Percentiles rank a stretch among this genome's conserved stretches.
phyloP scores from a whole-genome alignment of 2,329 filamentous ascomycete species.

The Coleophoma crateriformis region DNA sequence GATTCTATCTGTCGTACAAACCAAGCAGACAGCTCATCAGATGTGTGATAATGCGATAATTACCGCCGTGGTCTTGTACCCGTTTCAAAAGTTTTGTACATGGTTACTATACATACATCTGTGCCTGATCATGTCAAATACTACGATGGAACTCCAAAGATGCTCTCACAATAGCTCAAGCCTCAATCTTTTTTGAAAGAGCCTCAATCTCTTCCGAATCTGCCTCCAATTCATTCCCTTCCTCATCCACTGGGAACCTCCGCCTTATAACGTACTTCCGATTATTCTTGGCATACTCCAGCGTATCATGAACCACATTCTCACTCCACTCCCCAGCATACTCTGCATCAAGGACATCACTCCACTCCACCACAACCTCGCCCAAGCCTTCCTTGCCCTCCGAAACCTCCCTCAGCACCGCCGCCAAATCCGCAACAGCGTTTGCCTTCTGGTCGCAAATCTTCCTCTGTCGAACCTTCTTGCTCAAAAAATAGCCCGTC shows the following conservation, averaged over 20 bases:
- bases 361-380: slow-evolving; percentile 26
- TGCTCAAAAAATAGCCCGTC: slow-evolving; percentile 8
- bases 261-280: not conserved
- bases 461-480: slow-evolving; percentile 39
- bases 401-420: slow-evolving; percentile 17
- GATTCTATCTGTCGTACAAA: too few species aligned
- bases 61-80: too few species aligned
- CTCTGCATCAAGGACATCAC: slow-evolving; percentile 29
- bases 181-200: too few species aligned
- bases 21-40: too few species aligned
- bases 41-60: too few species aligned
- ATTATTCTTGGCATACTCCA: slow-evolving; percentile 4
- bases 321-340: slow-evolving; percentile 29
- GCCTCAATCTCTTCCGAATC: too few species aligned
- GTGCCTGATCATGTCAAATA: too few species aligned
- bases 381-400: slow-evolving; percentile 9
- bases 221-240: not conserved
- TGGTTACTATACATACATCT: too few species aligned
- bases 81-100: too few species aligned
- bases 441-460: slow-evolving; percentile 58
- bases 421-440: slow-evolving; percentile 58
- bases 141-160: too few species aligned
- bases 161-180: too few species aligned
- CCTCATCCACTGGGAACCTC: not conserved
- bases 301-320: slow-evolving; percentile 26